Conservation (phyloP, 2,329 filamentous ascomycete species). For the Colletotrichum neosansevieriae region DNA sequence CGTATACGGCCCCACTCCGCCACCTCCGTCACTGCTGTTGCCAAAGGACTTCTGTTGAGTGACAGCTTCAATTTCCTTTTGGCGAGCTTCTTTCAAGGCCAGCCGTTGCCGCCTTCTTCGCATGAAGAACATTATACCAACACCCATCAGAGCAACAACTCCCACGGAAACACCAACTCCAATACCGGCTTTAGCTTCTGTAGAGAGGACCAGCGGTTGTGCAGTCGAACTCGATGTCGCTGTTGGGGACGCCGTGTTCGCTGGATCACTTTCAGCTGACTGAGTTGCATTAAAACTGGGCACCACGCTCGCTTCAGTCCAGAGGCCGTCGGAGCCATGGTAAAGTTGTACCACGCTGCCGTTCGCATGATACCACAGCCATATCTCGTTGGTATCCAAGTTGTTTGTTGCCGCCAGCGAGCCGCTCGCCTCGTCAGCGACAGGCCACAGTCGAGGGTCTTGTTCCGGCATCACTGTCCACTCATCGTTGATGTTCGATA, state of each 20-base stretch:
- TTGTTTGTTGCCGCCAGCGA: conserved; percentile 48
- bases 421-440: conserved; percentile 47
- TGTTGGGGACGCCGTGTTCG: conserved; percentile 2
- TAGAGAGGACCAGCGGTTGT: conserved; percentile 52
- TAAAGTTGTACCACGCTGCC: conserved; percentile 48
- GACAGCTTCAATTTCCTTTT: conserved; percentile 44
- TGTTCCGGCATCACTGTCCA: conserved; percentile 47
- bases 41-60: conserved; percentile 44
- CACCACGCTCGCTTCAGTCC: conserved; percentile 47
- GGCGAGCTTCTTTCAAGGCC: conserved; percentile 40
- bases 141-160: conserved; percentile 55
- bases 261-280: conserved; percentile 14
- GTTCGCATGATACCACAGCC: conserved; percentile 52
- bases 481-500: conserved; percentile 44
- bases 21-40: conserved; percentile 38
- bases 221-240: conserved; percentile 50
- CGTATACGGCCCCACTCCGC: conserved; percentile 40
- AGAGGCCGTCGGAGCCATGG: conserved; percentile 46
- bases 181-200: conserved; percentile 67
- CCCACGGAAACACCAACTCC: conserved; percentile 64
- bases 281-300: conserved; percentile 44
- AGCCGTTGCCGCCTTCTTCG: conserved; percentile 51
- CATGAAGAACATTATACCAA: conserved; percentile 61
- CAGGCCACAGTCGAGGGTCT: conserved; percentile 46
- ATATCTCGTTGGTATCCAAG: conserved; percentile 42